These are phyloP conservation scores for Suillus sp. DNA, from an alignment of 768 basidiomycete genomes.

Conservation along the genomic window DNA sequence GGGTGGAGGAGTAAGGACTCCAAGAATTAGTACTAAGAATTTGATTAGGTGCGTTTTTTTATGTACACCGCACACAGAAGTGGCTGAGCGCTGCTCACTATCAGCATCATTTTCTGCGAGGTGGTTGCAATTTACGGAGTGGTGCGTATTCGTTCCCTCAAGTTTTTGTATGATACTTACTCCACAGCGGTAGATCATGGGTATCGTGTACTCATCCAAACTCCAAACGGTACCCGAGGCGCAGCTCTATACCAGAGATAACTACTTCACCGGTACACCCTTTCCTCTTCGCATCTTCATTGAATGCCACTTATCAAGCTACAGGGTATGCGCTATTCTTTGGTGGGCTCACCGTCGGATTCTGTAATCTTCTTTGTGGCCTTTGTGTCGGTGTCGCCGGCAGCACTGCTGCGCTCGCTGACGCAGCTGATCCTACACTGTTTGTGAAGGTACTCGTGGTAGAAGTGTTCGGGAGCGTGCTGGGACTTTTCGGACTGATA, in stretches of 20 bases:
- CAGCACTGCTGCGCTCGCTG: constrained; percentile 91
- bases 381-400: constrained; percentile 94
- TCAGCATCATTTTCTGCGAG: constrained; percentile 98
- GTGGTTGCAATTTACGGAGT: constrained; percentile 99
- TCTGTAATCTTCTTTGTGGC: constrained; percentile 94
- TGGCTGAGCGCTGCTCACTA: background rate
- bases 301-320: background rate
- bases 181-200: constrained; percentile 67
- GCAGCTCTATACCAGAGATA: constrained; percentile 78
- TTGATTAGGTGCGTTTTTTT: constrained; percentile 74
- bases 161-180: background rate
- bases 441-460: constrained; percentile 98
- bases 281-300: constrained; percentile 1
- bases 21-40: constrained; percentile 96
- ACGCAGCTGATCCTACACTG: constrained; percentile 91
- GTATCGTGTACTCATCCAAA: constrained; percentile 93
- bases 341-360: constrained; percentile 92
- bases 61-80: background rate
- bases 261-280: constrained; percentile 85
- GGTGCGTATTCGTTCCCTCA: constrained; percentile 46
- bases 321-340: constrained; percentile 93
- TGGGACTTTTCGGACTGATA: constrained; percentile 92
- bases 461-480: constrained; percentile 89
- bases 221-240: constrained; percentile 59
- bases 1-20: constrained; percentile 92